Evolutionary conservation across 2,329 filamentous ascomycete species (phyloP), one percentile per base, ranked within the genome.

Genomic region (Botryotinia calthae): DNA sequence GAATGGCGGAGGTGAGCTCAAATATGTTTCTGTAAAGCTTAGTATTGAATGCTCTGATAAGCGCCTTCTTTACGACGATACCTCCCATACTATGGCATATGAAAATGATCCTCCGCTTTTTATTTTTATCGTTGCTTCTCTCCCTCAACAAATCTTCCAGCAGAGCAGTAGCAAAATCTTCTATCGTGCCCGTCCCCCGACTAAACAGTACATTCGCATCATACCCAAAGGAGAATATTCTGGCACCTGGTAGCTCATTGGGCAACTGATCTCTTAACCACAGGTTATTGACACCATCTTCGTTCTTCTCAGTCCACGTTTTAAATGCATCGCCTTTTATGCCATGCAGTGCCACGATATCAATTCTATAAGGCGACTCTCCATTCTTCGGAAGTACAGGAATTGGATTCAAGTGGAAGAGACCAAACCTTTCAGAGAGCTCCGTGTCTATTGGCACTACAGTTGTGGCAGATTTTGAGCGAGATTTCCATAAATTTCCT

Each of bases 1-100:
- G 76, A 0, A 84, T 80, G 0, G 79, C 76, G 2, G 70, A 71
- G 6, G 82, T 74, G 2, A 79, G 74, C 0, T 75, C 54, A 6
- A 76, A 76, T 2, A 82, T 44, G 0, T 73, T 34, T 2, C 70
- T 22, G 66, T 78, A 82, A 2, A 75, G 74, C 0, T 51, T n/a
- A 0, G 74, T 65, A 16, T 72, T 10, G 10, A 37, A 0, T 1
- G 74, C 71, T 22, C 14, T 72, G 51, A 65, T 73, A 25, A 77
- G 70, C 0, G 75, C 77, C 71, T 75, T 74, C 42, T 78, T 78
- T 0, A 75, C 16, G 0, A 78, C 72, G 18, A 78, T 75, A 2
- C 76, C 76, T 5, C 76, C 76, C 76, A 78, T 76, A 16, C 76
- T 78, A 73, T 78, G 76, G 44, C 76, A 75, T 12, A 78, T 62